Evolutionary conservation across 2,329 filamentous ascomycete species (phyloP), one percentile per base, ranked within the genome.

Genomic region (Chaetothyriales sp.): DNA sequence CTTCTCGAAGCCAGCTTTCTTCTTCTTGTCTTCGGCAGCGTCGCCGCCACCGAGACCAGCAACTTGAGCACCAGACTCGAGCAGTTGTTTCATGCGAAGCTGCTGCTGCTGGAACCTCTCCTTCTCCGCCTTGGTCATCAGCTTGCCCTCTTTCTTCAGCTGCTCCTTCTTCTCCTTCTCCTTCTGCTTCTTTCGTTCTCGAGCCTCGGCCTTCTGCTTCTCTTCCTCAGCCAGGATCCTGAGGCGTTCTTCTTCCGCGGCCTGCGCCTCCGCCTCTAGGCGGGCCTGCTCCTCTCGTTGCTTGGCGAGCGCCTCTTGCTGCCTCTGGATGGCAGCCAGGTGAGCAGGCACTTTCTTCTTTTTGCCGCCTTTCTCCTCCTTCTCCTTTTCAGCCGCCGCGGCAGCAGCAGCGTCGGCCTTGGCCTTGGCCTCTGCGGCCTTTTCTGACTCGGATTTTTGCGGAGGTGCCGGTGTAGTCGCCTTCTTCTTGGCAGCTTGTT

Each of bases 401-500:
- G 64, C 63, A 19, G 66, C 61, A 15, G 70, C 62, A 28, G 70
- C 64, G 32, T 69, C 69, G 12, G 71, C 67, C 49, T 70, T 68
- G 28, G 68, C 64, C 63, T 74, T 74, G 51, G 71, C 68, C 48
- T 72, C 69, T 18, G 68, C 72, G 25, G 76, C 69, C 55, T 79
- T 78, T 36, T 69, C 70, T 18, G 75, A 70, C 57, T 84, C 75
- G 59, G 75, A 72, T 65, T 81, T 80, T 43, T 47, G 42, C 39
- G 71, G 69, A 8, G 65, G 65, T 18, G 69, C 72, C 28, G 76
- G 69, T 53, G 70, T 69, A 20, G 74, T 70, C 39, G 68, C 69
- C 72, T 92, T 94, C 76, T 94, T 94, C 73, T 89, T 87, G 25
- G 84, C 81, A 58, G 87, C 86, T 83, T 96, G 84, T 70, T 98